These are phyloP conservation scores for Entophlyctis luteolus DNA, from an alignment of 192 early-diverging fungal genomes.

Conservation along the genomic window DNA sequence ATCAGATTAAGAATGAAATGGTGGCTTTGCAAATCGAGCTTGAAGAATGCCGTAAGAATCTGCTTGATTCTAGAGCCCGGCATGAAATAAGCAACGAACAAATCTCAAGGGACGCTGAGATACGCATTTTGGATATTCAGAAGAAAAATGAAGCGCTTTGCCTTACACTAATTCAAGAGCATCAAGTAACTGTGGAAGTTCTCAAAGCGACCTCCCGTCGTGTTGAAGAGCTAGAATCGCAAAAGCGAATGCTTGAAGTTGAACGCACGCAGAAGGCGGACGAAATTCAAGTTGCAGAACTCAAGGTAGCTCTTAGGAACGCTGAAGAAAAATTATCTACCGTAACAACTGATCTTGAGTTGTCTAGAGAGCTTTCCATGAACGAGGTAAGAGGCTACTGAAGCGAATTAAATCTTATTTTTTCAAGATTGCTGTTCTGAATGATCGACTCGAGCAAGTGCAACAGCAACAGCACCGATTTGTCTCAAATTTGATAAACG, in stretches of 20 bases:
- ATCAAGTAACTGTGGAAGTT: neutral
- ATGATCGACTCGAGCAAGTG: too few species aligned
- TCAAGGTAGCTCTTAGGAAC: too few species aligned
- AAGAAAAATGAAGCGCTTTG: neutral
- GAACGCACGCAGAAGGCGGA: neutral
- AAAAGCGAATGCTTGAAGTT: neutral
- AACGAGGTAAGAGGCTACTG: too few species aligned
- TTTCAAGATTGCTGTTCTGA: too few species aligned
- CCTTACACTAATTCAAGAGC: neutral
- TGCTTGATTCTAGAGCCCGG: neutral
- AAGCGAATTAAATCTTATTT: too few species aligned
- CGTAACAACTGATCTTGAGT: too few species aligned
- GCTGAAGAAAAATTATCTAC: too few species aligned
- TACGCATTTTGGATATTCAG: neutral
- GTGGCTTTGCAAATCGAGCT: neutral
- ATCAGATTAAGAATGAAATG: neutral
- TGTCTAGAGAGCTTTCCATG: too few species aligned
- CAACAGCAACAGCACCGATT: too few species aligned
- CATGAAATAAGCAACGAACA: too few species aligned
- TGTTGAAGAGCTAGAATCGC: neutral
- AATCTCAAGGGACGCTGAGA: neutral
- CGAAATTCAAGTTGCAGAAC: too few species aligned
- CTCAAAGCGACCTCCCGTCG: neutral
- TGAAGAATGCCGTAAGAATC: neutral
- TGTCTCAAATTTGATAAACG: too few species aligned